These are phyloP conservation scores for Aspergillus ibericus DNA, from an alignment of 2,329 filamentous ascomycete genomes.

Conservation along the genomic window DNA sequence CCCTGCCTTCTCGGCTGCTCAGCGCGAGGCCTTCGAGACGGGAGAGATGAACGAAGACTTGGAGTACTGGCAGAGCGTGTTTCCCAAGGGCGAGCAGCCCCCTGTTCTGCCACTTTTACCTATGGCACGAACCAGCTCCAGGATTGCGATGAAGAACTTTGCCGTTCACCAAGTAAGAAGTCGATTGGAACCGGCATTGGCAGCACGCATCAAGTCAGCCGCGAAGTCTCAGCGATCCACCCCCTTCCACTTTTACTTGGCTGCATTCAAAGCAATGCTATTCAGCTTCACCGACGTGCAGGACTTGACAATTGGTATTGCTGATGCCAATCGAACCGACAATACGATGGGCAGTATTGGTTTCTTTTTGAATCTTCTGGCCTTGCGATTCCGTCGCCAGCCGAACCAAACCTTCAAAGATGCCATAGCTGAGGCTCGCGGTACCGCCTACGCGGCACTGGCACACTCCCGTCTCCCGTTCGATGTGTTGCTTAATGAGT, in stretches of 20 bases:
- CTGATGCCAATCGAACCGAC: conserved; percentile 46
- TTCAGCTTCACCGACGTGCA: conserved; percentile 35
- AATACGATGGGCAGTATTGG: conserved; percentile 42
- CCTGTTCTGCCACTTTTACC: conserved; percentile 36
- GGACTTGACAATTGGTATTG: conserved; percentile 50
- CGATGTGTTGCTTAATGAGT: conserved; percentile 48
- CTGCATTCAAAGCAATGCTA: conserved; percentile 42
- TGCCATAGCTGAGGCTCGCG: conserved; percentile 25
- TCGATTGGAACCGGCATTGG: neutral
- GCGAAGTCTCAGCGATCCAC: conserved; percentile 27
- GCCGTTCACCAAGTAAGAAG: neutral
- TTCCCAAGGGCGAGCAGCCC: conserved; percentile 24
- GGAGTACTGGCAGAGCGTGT: conserved; percentile 35
- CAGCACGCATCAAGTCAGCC: neutral
- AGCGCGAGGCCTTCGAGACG: conserved; percentile 25
- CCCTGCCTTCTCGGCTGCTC: conserved; percentile 31
- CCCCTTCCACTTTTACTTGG: conserved; percentile 51
- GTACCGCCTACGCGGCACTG: conserved; percentile 39
- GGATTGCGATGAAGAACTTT: conserved; percentile 23
- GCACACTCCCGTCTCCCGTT: conserved; percentile 50
- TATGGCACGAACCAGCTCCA: conserved; percentile 22
- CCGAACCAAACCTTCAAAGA: conserved; percentile 27
- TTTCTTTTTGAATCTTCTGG: conserved; percentile 51
- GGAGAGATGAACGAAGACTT: conserved; percentile 32
- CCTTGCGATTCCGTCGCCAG: conserved; percentile 40